A percentile compares a stretch with the other conserved stretches of the same genome.
phyloP scores from a whole-genome alignment of 495 filamentous ascomycete genomes.

The Usnea hakonensis region DNA sequence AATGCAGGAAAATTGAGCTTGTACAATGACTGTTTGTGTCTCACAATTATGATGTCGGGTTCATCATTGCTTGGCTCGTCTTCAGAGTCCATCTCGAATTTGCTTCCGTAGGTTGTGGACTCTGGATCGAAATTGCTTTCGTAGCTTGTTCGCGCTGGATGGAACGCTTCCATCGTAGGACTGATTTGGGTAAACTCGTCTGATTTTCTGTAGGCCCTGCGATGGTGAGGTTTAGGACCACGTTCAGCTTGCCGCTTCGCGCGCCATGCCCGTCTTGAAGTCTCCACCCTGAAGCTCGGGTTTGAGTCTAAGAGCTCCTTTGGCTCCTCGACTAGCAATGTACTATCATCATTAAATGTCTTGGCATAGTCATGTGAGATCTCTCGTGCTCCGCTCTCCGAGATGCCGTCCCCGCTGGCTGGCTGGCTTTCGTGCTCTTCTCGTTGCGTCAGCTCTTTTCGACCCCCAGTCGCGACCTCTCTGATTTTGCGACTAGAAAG shows the following conservation, averaged over 20 bases:
- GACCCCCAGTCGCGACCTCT: background rate
- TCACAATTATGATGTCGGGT: constrained; percentile 67
- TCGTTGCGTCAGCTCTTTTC: background rate
- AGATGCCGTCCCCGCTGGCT: background rate
- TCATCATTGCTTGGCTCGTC: constrained; percentile 37
- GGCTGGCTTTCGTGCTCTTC: background rate
- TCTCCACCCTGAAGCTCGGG: background rate
- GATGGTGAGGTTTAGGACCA: background rate
- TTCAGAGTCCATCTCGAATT: constrained; percentile 23
- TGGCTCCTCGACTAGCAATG: background rate
- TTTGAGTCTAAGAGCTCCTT: constrained; percentile 1
- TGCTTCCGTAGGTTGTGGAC: constrained; percentile 27
- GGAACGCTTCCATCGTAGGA: background rate
- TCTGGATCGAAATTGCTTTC: constrained; percentile 31
- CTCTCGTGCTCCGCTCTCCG: background rate
- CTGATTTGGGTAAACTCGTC: background rate
- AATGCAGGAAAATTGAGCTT: constrained; percentile 71
- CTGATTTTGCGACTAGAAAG: background rate
- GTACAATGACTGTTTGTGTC: constrained; percentile 57
- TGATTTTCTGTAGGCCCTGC: background rate
- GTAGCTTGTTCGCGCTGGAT: no score
- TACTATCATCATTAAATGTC: background rate
- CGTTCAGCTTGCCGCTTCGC: constrained; percentile 3
- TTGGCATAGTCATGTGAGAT: background rate
- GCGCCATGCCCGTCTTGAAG: constrained; percentile 3